Evolutionary conservation across 2,329 filamentous ascomycete genomes (phyloP).

Genomic region (Aspergillus unguis): DNA sequence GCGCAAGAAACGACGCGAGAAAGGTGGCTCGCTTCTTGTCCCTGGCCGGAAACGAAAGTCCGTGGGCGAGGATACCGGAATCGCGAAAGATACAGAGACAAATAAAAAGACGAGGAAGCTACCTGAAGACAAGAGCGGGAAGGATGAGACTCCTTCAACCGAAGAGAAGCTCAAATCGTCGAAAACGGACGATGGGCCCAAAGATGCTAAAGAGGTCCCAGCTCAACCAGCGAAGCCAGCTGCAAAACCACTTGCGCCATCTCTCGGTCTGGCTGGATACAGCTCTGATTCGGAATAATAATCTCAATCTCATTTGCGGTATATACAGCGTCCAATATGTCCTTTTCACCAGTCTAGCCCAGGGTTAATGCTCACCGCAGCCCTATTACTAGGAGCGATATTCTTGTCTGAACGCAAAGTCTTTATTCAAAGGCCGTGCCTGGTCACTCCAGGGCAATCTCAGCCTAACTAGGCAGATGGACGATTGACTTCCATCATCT

Average conservation of each 20-base stretch:
- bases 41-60: constrained; percentile 46
- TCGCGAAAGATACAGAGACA: constrained; percentile 10
- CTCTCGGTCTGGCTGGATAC: constrained; percentile 8
- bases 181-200: not conserved
- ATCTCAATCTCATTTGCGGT: not conserved
- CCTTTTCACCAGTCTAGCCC: not conserved
- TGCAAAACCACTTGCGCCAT: not conserved
- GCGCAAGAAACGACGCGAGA: constrained; percentile 53
- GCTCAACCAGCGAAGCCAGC: not conserved
- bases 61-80: constrained; percentile 19
- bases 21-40: constrained; percentile 40
- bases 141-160: not conserved
- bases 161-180: not conserved
- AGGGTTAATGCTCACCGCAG: not conserved
- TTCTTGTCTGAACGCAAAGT: no score
- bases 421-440: no score
- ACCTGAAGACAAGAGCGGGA: not conserved
- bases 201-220: not conserved
- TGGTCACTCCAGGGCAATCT: no score
- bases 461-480: no score
- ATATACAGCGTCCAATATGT: not conserved
- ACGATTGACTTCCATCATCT: no score
- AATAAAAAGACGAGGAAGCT: constrained; percentile 7
- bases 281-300: constrained; percentile 12
- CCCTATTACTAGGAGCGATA: no score